Evolutionary conservation across 768 basidiomycete species (phyloP).

Genomic region (Collybia mongolica): DNA sequence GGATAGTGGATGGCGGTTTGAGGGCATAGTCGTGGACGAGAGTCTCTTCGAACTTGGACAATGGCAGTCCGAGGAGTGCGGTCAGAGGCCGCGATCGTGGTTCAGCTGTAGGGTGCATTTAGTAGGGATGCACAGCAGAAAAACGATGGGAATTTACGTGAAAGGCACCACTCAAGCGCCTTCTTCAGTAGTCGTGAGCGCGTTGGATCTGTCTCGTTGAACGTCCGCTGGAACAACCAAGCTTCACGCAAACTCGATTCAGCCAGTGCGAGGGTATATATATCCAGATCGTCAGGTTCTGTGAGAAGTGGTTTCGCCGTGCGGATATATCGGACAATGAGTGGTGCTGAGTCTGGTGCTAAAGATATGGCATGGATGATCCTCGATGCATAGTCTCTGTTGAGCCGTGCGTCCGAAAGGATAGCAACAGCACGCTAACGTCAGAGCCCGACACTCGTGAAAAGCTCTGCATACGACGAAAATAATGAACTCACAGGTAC

Average conservation of each 20-base stretch:
- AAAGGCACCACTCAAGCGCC: slow-evolving; percentile 66
- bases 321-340: slow-evolving; percentile 73
- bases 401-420: slow-evolving; percentile 72
- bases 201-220: slow-evolving; percentile 54
- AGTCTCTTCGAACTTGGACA: slow-evolving; percentile 63
- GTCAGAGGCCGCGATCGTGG: slow-evolving; percentile 58
- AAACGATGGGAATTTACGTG: slow-evolving; percentile 47
- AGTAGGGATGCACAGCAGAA: neutral
- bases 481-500: slow-evolving; percentile 50
- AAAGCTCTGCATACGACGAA: neutral
- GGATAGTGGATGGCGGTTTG: slow-evolving; percentile 47
- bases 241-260: slow-evolving; percentile 66
- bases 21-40: slow-evolving; percentile 58
- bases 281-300: slow-evolving; percentile 67
- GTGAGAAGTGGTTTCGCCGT: slow-evolving; percentile 72
- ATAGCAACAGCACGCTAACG: slow-evolving; percentile 66
- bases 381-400: slow-evolving; percentile 77
- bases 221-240: slow-evolving; percentile 74
- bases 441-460: neutral
- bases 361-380: slow-evolving; percentile 66
- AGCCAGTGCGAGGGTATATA: slow-evolving; percentile 68
- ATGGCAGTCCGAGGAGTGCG: slow-evolving; percentile 63
- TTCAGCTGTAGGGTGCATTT: slow-evolving; percentile 38
- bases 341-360: slow-evolving; percentile 43
- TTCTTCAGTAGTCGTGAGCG: slow-evolving; percentile 56